Evolutionary conservation across 2,329 filamentous ascomycete species (phyloP).

Genomic region (Cordyceps militaris): DNA sequence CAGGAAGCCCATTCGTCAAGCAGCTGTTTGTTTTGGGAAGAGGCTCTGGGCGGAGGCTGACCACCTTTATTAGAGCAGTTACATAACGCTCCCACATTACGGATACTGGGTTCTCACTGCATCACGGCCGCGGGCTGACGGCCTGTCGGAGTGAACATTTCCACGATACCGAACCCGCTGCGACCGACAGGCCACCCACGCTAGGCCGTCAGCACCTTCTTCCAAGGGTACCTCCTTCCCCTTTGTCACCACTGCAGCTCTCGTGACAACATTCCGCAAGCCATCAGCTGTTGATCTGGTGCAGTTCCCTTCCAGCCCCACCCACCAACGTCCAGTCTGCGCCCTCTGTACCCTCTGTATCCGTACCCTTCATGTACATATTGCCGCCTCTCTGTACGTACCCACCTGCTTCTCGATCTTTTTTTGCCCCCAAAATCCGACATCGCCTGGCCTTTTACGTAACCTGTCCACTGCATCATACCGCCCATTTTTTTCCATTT

Average conservation of each 20-base stretch:
- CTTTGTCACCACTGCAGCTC: too few species aligned
- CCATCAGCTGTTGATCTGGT: too few species aligned
- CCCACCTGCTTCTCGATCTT: background rate
- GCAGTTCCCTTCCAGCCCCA: too few species aligned
- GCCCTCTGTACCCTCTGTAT: background rate
- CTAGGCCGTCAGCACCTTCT: too few species aligned
- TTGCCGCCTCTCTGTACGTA: too few species aligned
- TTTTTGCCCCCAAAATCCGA: background rate
- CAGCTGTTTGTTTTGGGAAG: background rate
- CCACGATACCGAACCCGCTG: too few species aligned
- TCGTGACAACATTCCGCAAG: too few species aligned
- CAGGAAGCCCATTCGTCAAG: slow-evolving; percentile 14
- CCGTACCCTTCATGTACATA: too few species aligned
- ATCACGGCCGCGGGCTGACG: background rate
- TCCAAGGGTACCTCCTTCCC: too few species aligned
- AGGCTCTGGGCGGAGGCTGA: background rate
- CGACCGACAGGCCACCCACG: too few species aligned
- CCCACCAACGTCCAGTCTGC: too few species aligned
- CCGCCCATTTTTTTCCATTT: background rate
- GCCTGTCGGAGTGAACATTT: background rate
- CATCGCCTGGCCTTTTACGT: slow-evolving; percentile 5
- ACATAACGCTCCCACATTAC: slow-evolving; percentile 5
- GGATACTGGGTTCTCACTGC: background rate
- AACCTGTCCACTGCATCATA: slow-evolving; percentile 8
- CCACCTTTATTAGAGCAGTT: slow-evolving; percentile 3